Conservation (phyloP, 2,329 filamentous ascomycete genomes). For the Botrytis aclada region DNA sequence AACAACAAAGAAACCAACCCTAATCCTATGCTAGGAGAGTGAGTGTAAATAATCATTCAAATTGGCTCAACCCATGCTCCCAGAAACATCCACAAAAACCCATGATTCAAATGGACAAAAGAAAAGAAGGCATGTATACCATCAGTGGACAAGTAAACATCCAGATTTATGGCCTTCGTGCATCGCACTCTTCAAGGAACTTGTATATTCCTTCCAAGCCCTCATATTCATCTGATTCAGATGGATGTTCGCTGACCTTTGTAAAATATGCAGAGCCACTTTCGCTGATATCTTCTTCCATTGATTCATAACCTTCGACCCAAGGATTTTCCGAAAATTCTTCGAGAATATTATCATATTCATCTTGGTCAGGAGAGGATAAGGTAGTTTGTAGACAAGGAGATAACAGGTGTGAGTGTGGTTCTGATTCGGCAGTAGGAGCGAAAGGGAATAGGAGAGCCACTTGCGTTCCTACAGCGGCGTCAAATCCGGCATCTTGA, state of each 20-base stretch:
- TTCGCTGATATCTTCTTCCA: slow-evolving; percentile 32
- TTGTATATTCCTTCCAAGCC: slow-evolving; percentile 62
- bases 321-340: slow-evolving; percentile 33
- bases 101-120: not conserved
- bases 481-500: slow-evolving; percentile 73
- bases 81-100: not conserved
- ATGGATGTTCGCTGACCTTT: slow-evolving; percentile 40
- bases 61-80: not conserved
- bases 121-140: not conserved
- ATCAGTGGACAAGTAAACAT: not conserved
- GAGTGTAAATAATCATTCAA: not conserved
- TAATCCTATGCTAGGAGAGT: not conserved
- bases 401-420: slow-evolving; percentile 25
- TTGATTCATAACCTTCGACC: slow-evolving; percentile 37
- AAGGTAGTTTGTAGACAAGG: slow-evolving; percentile 25
- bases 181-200: slow-evolving; percentile 63
- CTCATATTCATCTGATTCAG: slow-evolving; percentile 50
- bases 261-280: slow-evolving; percentile 35
- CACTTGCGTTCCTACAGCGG: slow-evolving; percentile 63
- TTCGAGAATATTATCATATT: slow-evolving; percentile 30
- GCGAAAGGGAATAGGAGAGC: slow-evolving; percentile 86
- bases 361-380: slow-evolving; percentile 33
- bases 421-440: slow-evolving; percentile 50
- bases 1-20: not conserved
- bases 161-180: slow-evolving; percentile 2